Conservation (phyloP, 1,284 basidiomycete species). For the Ustilago hordei region DNA sequence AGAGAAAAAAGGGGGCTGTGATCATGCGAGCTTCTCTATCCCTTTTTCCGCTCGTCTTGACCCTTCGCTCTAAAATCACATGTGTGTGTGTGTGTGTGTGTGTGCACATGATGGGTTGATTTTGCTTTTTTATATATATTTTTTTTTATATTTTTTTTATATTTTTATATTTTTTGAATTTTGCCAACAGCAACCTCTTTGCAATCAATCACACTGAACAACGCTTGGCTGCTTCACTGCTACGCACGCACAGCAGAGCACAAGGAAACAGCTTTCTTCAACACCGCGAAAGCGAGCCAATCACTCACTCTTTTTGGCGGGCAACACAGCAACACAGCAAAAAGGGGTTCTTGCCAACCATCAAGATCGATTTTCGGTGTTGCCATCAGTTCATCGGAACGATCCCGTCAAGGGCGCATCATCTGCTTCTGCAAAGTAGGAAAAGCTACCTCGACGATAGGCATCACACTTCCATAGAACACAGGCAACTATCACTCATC, state of each 20-base stretch:
- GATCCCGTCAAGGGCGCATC: conserved; percentile 15
- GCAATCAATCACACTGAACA: background rate
- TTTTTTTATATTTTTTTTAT: background rate
- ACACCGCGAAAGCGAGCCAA: background rate
- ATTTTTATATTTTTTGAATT: background rate
- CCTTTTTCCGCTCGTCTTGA: no score
- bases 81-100: background rate
- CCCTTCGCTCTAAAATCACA: background rate
- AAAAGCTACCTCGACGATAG: conserved; percentile 14
- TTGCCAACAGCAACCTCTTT: background rate
- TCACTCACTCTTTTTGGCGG: background rate
- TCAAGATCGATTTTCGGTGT: background rate
- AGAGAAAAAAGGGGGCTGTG: no score
- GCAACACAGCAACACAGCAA: background rate
- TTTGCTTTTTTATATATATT: background rate
- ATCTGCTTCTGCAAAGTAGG: conserved; percentile 5
- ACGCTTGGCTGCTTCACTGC: conserved; percentile 14
- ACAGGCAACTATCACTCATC: background rate
- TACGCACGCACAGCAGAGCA: background rate
- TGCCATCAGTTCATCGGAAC: conserved; percentile 4
- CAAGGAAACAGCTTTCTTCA: background rate
- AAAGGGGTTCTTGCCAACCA: background rate
- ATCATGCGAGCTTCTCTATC: no score
- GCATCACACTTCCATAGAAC: background rate
- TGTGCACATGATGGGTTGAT: background rate